A percentile compares a stretch with the other conserved stretches of the same genome.
Conservation (phyloP, 192 early-diverging fungal species). For the Obelidium mucronatum region DNA sequence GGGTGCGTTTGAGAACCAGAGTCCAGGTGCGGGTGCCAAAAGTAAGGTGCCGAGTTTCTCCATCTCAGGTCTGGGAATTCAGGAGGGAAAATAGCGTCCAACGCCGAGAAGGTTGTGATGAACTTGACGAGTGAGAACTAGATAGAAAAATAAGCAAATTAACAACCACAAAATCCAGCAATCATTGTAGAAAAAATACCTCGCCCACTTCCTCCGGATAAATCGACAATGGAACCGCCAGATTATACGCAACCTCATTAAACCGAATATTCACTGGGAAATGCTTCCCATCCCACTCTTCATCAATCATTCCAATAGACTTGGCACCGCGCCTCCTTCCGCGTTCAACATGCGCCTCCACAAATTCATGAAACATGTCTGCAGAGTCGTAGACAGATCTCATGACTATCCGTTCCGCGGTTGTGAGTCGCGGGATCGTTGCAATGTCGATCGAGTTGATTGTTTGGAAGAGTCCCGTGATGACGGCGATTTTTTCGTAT, state of each 20-base stretch:
- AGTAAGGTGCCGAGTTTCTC: constrained; percentile 45
- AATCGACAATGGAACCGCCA: constrained; percentile 86
- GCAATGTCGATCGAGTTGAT: constrained; percentile 87
- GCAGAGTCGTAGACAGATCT: constrained; percentile 79
- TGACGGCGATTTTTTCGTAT: constrained; percentile 71
- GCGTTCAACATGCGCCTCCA: constrained; percentile 50
- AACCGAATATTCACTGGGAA: constrained; percentile 89
- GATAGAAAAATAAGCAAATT: not conserved
- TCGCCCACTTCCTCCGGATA: constrained; percentile 93
- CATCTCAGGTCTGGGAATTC: constrained; percentile 44
- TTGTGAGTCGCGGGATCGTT: constrained; percentile 78
- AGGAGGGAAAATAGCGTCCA: constrained; percentile 41
- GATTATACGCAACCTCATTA: constrained; percentile 82
- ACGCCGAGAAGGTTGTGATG: constrained; percentile 73
- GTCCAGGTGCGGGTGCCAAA: constrained; percentile 90
- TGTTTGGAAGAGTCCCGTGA: constrained; percentile 80
- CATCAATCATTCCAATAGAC: not conserved
- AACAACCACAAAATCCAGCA: constrained; percentile 23
- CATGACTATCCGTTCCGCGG: constrained; percentile 83
- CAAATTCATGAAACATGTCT: constrained; percentile 86
- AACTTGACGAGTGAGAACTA: constrained; percentile 86
- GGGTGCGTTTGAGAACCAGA: constrained; percentile 85
- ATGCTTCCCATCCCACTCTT: constrained; percentile 86
- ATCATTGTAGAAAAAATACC: constrained; percentile 47
- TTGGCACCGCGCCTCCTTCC: constrained; percentile 2